phyloP scores from a whole-genome alignment of 129 eudicot species.

The Flaveria sonorensis region DNA sequence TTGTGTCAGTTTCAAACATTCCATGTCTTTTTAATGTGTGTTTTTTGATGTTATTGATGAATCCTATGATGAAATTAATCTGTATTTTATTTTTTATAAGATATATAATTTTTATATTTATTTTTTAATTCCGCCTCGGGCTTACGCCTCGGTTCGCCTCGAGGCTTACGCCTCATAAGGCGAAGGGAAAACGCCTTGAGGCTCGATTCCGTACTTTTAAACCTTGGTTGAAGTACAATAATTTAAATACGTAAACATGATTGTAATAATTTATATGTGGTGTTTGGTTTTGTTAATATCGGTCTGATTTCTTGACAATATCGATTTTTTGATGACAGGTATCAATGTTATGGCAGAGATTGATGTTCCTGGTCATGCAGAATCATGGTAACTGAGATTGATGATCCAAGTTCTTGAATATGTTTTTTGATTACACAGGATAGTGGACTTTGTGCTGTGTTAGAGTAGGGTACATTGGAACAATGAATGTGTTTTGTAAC shows the following conservation, averaged over 20 bases:
- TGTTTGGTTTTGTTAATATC: neutral
- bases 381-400: conserved; percentile 67
- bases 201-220: too few relatives aligned
- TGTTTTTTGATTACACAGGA: neutral
- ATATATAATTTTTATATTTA: too few relatives aligned
- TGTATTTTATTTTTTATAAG: too few relatives aligned
- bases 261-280: neutral
- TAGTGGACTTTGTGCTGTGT: neutral
- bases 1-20: too few relatives aligned
- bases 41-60: too few relatives aligned
- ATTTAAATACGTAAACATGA: conserved; percentile 7
- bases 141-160: too few relatives aligned
- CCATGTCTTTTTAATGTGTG: too few relatives aligned
- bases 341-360: conserved; percentile 97
- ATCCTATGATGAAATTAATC: too few relatives aligned
- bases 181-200: too few relatives aligned
- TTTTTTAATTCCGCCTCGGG: too few relatives aligned
- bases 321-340: conserved; percentile 46
- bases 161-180: too few relatives aligned
- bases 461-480: neutral
- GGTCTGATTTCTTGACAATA: conserved; percentile 22
- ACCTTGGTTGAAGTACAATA: neutral
- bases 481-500: neutral
- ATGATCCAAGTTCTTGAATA: neutral
- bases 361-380: conserved; percentile 98